Percentiles rank a stretch among this genome's conserved stretches.
These are phyloP conservation scores for Malus orientalis DNA, from an alignment of 306 rosid species.

Conservation along the genomic window DNA sequence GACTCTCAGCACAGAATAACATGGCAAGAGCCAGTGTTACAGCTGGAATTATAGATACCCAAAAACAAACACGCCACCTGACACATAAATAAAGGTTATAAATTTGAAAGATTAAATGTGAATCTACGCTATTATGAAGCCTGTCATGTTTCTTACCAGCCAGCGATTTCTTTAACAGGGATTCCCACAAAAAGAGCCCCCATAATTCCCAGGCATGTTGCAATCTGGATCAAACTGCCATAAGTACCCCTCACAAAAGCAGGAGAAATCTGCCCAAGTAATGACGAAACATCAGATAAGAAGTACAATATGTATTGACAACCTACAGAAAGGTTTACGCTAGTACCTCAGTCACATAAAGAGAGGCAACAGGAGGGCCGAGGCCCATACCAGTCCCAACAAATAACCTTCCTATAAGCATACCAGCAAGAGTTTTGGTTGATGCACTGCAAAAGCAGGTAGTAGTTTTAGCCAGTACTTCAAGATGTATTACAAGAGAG, in stretches of 20 bases:
- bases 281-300: conserved; percentile 16
- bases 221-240: conserved; percentile 90
- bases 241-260: conserved; percentile 87
- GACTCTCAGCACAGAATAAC: conserved; percentile 86
- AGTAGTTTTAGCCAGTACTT: neutral
- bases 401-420: conserved; percentile 89
- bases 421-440: conserved; percentile 76
- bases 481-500: neutral
- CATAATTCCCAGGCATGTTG: conserved; percentile 89
- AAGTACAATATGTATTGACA: neutral
- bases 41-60: conserved; percentile 83
- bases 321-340: conserved; percentile 7
- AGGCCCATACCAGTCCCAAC: conserved; percentile 96
- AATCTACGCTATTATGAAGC: conserved; percentile 3
- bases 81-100: conserved; percentile 15
- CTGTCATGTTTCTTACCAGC: conserved; percentile 53
- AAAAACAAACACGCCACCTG: conserved; percentile 98
- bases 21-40: conserved; percentile 64
- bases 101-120: conserved; percentile 17
- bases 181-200: conserved; percentile 87
- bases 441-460: conserved; percentile 65
- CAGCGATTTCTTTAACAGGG: conserved; percentile 71
- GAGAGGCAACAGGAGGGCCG: conserved; percentile 81
- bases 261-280: conserved; percentile 68
- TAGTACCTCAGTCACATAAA: conserved; percentile 82